Evolutionary conservation across 768 basidiomycete genomes (phyloP).

Genomic region (Serpula lacrymans): DNA sequence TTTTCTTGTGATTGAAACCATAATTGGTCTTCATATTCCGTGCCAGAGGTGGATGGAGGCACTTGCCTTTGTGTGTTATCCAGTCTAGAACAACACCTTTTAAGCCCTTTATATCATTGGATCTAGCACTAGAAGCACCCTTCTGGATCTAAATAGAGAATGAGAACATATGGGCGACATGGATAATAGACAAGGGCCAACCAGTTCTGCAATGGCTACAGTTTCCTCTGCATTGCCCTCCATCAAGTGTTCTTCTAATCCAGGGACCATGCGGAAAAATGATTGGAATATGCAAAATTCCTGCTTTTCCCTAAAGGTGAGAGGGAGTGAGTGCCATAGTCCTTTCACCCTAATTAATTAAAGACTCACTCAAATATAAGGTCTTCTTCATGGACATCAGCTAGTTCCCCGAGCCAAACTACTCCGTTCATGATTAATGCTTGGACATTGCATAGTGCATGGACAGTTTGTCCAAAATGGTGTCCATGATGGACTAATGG

Average conservation of each 20-base stretch:
- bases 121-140: slow-evolving; percentile 2
- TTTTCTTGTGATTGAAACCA: slow-evolving; percentile 15
- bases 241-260: slow-evolving; percentile 1
- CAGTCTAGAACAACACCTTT: slow-evolving; percentile 13
- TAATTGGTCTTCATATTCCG: slow-evolving; percentile 11
- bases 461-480: slow-evolving; percentile 18
- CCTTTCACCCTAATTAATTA: too few relatives aligned
- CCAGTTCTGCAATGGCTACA: slow-evolving; percentile 1
- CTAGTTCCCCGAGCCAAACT: slow-evolving; percentile 3
- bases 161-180: neutral
- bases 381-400: slow-evolving; percentile 1
- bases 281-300: slow-evolving; percentile 3
- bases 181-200: neutral
- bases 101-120: slow-evolving; percentile 6
- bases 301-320: neutral
- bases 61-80: slow-evolving; percentile 13
- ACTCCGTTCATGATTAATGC: slow-evolving; percentile 15
- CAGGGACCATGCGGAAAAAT: slow-evolving; percentile 1
- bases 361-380: neutral
- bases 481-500: slow-evolving; percentile 17
- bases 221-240: slow-evolving; percentile 1
- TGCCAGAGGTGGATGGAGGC: slow-evolving; percentile 8
- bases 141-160: slow-evolving; percentile 3
- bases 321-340: too few relatives aligned
- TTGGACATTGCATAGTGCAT: slow-evolving; percentile 19